These are phyloP conservation scores for Prosopis cineraria DNA, from an alignment of 306 rosid genomes.

Conservation along the genomic window DNA sequence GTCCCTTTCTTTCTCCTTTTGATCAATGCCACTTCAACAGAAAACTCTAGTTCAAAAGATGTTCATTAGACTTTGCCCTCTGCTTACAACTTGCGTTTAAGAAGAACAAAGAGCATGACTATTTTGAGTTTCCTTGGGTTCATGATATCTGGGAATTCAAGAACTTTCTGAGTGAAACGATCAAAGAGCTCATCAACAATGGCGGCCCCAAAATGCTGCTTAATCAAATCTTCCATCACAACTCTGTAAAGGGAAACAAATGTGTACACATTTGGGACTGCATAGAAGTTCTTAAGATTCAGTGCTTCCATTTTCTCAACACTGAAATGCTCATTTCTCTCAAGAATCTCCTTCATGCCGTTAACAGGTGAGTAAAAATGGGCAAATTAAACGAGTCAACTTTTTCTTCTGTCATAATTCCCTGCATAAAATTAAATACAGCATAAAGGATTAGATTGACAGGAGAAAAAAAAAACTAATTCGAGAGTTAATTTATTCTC, in stretches of 20 bases:
- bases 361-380: not conserved
- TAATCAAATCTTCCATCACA: slow-evolving; percentile 13
- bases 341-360: slow-evolving; percentile 2
- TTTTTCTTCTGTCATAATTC: slow-evolving; percentile 3
- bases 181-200: slow-evolving; percentile 33
- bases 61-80: too few species aligned
- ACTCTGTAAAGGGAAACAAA: slow-evolving; percentile 6
- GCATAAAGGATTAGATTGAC: too few species aligned
- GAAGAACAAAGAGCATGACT: slow-evolving; percentile 5
- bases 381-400: slow-evolving; percentile 16
- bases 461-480: too few species aligned
- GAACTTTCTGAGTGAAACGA: slow-evolving; percentile 32
- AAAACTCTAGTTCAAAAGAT: too few species aligned
- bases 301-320: slow-evolving; percentile 1
- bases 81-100: slow-evolving; percentile 20
- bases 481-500: too few species aligned
- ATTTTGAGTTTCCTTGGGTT: slow-evolving; percentile 3
- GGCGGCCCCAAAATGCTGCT: slow-evolving; percentile 26
- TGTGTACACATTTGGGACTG: not conserved
- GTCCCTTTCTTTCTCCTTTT: not conserved
- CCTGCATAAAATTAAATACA: too few species aligned
- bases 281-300: not conserved
- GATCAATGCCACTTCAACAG: not conserved
- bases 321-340: not conserved
- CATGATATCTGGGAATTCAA: slow-evolving; percentile 16